Percentiles rank a stretch among this genome's conserved stretches.
Evolutionary conservation across 176 grass and related monocot species (phyloP).

Genomic region (Elaeis guineensis): DNA sequence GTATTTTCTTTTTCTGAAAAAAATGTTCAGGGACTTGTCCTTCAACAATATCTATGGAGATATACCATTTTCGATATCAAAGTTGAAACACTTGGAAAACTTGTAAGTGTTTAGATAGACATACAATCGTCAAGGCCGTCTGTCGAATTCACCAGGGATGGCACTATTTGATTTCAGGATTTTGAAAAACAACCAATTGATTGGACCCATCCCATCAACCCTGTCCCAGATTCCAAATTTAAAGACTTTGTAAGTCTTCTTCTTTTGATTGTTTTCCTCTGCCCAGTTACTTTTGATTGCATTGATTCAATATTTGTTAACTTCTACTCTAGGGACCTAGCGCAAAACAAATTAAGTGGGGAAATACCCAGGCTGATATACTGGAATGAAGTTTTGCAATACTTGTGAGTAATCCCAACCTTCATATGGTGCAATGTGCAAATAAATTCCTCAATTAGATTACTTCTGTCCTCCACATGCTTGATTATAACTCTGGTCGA

Average conservation of each 20-base stretch:
- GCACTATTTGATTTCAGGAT: constrained; percentile 36
- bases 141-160: too few relatives aligned
- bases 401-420: constrained; percentile 50
- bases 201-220: constrained; percentile 75
- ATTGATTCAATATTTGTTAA: not conserved
- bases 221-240: constrained; percentile 88
- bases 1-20: not conserved
- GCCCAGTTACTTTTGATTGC: not conserved
- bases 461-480: too few relatives aligned
- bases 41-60: constrained; percentile 91
- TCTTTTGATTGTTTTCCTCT: not conserved
- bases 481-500: too few relatives aligned
- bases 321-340: constrained; percentile 53
- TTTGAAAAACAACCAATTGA: constrained; percentile 88
- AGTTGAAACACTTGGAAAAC: constrained; percentile 72
- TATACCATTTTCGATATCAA: constrained; percentile 90
- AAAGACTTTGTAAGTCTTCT: constrained; percentile 72
- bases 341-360: constrained; percentile 83
- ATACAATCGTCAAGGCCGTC: too few relatives aligned
- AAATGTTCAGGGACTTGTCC: constrained; percentile 58
- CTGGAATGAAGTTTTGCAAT: constrained; percentile 97
- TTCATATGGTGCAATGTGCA: not conserved
- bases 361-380: constrained; percentile 98
- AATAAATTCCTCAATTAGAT: too few relatives aligned
- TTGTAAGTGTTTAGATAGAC: constrained; percentile 37